Evolutionary conservation across 2,329 filamentous ascomycete species (phyloP).

Genomic region (Diaporthe vexans): DNA sequence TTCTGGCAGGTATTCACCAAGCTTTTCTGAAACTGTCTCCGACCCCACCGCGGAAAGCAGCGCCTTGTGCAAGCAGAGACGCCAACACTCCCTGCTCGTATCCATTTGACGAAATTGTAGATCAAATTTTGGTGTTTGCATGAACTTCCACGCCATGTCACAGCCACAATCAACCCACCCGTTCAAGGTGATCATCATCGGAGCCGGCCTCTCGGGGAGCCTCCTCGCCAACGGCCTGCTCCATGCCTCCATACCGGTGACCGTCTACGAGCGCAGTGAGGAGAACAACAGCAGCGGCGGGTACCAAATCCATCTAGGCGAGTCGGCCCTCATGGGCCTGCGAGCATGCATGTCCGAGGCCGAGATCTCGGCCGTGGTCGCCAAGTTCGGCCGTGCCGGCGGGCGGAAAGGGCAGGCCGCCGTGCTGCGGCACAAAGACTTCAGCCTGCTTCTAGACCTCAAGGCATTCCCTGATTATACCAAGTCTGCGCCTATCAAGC

Average conservation of each 20-base stretch:
- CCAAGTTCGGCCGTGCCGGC: background rate
- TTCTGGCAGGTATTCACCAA: too few relatives aligned
- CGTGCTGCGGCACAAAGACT: conserved; percentile 14
- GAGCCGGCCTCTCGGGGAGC: background rate
- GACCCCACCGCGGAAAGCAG: too few relatives aligned
- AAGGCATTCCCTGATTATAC: background rate
- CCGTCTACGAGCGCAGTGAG: conserved; percentile 13
- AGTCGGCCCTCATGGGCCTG: background rate
- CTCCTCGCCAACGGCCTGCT: conserved; percentile 6
- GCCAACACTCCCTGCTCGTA: too few relatives aligned
- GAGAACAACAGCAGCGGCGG: conserved; percentile 3
- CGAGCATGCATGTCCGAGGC: background rate
- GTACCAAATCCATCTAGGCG: conserved; percentile 14
- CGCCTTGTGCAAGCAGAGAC: too few relatives aligned
- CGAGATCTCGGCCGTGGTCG: background rate
- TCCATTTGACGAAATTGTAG: too few relatives aligned
- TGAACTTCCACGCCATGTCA: background rate
- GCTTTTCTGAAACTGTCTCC: too few relatives aligned
- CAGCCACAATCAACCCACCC: background rate
- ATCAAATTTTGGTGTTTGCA: background rate
- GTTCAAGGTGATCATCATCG: conserved; percentile 15
- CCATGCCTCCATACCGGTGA: conserved; percentile 8
- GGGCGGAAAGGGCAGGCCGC: conserved; percentile 3
- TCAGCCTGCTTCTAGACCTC: background rate
- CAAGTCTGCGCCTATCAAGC: conserved; percentile 18